Conservation (phyloP, 2,329 filamentous ascomycete genomes). For the Xylaria sp. region DNA sequence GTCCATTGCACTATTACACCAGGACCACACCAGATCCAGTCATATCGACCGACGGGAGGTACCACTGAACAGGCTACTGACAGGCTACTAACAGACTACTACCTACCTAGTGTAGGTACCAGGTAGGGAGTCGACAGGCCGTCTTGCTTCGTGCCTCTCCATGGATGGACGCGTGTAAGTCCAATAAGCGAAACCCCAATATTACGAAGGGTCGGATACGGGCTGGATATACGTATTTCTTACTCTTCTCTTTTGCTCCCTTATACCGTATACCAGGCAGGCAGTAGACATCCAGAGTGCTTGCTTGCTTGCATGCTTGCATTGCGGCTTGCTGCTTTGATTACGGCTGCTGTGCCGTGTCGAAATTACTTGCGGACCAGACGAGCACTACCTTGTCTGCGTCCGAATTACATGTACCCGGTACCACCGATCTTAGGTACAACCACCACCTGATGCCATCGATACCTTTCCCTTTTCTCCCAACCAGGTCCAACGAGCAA, state of each 20-base stretch:
- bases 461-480: conserved; percentile 27
- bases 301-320: conserved; percentile 10
- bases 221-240: background rate
- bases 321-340: conserved; percentile 21
- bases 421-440: conserved; percentile 9
- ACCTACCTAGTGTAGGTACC: background rate
- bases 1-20: background rate
- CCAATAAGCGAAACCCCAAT: conserved; percentile 1
- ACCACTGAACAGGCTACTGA: conserved; percentile 14
- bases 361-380: conserved; percentile 28
- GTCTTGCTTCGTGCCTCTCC: conserved; percentile 1
- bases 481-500: conserved; percentile 21
- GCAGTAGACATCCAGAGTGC: background rate
- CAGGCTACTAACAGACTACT: background rate
- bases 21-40: conserved; percentile 5
- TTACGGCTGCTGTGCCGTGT: conserved; percentile 25
- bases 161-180: conserved; percentile 2
- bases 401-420: background rate
- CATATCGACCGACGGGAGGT: conserved; percentile 14
- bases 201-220: background rate
- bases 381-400: conserved; percentile 3
- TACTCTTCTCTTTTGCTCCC: background rate
- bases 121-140: background rate
- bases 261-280: background rate
- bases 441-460: conserved; percentile 27